Evolutionary conservation across 148 eudicot species (phyloP).

Genomic region (Rhododendron mucronatum): DNA sequence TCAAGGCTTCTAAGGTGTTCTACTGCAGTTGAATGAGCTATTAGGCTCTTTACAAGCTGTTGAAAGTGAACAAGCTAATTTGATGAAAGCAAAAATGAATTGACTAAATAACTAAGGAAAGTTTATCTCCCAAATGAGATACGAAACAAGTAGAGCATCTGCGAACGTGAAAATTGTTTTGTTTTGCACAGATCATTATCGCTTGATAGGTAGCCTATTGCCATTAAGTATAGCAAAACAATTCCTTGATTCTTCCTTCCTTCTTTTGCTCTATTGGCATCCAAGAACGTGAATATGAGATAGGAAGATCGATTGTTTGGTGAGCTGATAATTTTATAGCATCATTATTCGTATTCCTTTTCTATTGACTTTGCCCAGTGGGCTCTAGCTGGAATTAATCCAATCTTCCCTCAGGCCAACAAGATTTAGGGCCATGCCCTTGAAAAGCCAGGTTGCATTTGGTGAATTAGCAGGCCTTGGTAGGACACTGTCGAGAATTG

Average conservation of each 20-base stretch:
- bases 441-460: neutral
- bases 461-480: neutral
- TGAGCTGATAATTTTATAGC: neutral
- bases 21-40: neutral
- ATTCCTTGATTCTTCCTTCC: neutral
- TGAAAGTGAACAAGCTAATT: neutral
- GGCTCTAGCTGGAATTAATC: neutral
- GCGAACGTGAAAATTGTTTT: neutral
- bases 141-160: too few relatives aligned
- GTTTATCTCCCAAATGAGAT: neutral
- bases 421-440: neutral
- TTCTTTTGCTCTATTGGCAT: neutral
- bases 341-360: neutral
- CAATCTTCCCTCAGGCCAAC: neutral
- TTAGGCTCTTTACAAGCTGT: neutral
- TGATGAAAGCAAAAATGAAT: neutral
- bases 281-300: neutral
- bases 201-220: too few relatives aligned
- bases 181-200: neutral
- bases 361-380: neutral
- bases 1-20: neutral
- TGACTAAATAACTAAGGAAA: neutral
- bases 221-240: too few relatives aligned
- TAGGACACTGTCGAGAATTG: neutral
- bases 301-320: neutral